These are phyloP conservation scores for Entamoeba nuttalli DNA, from an alignment of 208 protist genomes.

Conservation along the genomic window DNA sequence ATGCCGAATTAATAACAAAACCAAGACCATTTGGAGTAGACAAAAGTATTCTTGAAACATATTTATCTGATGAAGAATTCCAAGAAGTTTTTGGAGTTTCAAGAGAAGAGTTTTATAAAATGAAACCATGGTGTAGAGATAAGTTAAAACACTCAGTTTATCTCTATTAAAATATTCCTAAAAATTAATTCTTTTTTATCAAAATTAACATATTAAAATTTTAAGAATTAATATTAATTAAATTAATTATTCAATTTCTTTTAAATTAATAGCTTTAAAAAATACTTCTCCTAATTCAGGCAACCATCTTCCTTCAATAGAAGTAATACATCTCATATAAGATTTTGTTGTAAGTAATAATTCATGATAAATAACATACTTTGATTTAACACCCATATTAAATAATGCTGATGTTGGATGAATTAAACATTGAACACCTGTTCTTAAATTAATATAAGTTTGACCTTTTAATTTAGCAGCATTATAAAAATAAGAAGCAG, in stretches of 20 bases:
- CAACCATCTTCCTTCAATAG: constrained; percentile 88
- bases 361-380: constrained; percentile 51
- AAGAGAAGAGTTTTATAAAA: neutral
- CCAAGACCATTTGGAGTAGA: constrained; percentile 12
- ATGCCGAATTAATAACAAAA: neutral
- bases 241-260: neutral
- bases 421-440: constrained; percentile 72
- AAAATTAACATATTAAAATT: too few species aligned
- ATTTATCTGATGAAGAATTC: constrained; percentile 16
- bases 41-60: neutral
- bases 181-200: too few species aligned
- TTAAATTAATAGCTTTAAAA: neutral
- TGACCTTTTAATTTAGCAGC: constrained; percentile 67
- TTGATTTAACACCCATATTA: constrained; percentile 66
- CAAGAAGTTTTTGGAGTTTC: neutral
- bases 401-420: constrained; percentile 88
- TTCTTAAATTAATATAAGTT: constrained; percentile 88
- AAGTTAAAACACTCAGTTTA: neutral
- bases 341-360: constrained; percentile 35
- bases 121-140: neutral
- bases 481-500: constrained; percentile 79
- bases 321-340: constrained; percentile 57
- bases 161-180: neutral
- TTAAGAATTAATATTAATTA: too few species aligned
- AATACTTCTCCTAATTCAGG: constrained; percentile 57